These are phyloP conservation scores for Bipolaris sorokiniana DNA, from an alignment of 2,329 filamentous ascomycete species.

Conservation along the genomic window DNA sequence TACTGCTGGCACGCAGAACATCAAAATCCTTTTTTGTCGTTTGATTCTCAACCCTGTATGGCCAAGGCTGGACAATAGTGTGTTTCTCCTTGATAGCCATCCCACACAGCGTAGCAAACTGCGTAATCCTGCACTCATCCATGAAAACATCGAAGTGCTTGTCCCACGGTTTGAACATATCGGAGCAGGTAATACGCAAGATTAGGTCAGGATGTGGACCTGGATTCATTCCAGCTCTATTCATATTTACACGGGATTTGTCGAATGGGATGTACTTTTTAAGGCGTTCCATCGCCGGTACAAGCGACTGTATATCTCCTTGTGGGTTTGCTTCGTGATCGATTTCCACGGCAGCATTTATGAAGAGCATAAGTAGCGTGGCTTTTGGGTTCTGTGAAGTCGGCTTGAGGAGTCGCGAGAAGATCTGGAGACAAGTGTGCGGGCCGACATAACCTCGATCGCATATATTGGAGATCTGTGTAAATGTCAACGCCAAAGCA, in stretches of 20 bases:
- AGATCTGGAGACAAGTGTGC: background rate
- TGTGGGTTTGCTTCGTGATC: background rate
- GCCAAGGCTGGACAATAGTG: background rate
- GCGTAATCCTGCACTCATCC: background rate
- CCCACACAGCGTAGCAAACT: background rate
- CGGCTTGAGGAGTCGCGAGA: background rate
- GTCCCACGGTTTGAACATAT: constrained; percentile 1
- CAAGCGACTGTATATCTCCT: background rate
- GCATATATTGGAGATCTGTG: background rate
- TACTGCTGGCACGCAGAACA: background rate
- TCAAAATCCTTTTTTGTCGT: background rate
- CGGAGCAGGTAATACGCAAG: background rate
- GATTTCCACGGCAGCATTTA: background rate
- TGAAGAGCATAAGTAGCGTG: background rate
- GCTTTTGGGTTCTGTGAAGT: background rate
- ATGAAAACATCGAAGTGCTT: background rate
- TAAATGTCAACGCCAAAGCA: background rate
- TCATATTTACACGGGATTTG: background rate
- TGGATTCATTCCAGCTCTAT: background rate
- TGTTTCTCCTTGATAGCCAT: background rate
- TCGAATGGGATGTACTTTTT: background rate
- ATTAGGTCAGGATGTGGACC: background rate
- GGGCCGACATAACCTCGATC: background rate
- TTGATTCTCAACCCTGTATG: background rate
- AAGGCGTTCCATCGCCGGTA: background rate